Evolutionary conservation across 108 stramenopile genomes (phyloP), one percentile per base, ranked within the genome.

Genomic region (Fragilaria radians): DNA sequence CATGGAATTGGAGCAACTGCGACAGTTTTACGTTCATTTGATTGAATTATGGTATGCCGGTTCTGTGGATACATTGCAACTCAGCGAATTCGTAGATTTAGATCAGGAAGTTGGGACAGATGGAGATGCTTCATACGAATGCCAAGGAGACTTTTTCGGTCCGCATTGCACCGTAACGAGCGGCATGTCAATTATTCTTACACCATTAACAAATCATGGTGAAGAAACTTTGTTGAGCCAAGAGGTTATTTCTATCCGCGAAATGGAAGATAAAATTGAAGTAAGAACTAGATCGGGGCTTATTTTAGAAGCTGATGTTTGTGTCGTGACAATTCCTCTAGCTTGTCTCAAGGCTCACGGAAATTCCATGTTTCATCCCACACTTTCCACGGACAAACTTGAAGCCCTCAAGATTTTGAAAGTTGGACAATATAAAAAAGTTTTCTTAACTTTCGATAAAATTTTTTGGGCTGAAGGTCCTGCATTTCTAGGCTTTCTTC

Each of bases 371-470:
- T 73, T 79, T 34, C 51, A 60, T 19, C 74, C 78, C 11, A 46
- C 56, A 1, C 58, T 83, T 24, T 28, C 58, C 25, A 5, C 34
- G 1, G 76, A 77, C 0, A 77, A 76, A 31, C 46, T 46, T 58
- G 70, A 79, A 47, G 75, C 78, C 2, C 66, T 83, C n/a, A 5
- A 27, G 1, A 48, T 53, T 3, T 34, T 77, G 27, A 34, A 57
- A 21, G 57, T 78, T 30, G 82, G 82, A 46, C 18, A 36, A 0
- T 83, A 83, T 64, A 83, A 79, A 49, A 83, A 83, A 36, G 82
- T 83, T 14, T 72, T 79, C 45, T 48, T 83, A 1, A 77, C 76
- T 0, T 83, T 83, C 72, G 75, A 77, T 28, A 25, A 22, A 42
- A 73, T 82, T 29, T 82, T 78, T 52, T 82, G 81, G 81, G 74